Conservation (phyloP, 1,139 yeast species). For the Debaryomyces sp. region DNA sequence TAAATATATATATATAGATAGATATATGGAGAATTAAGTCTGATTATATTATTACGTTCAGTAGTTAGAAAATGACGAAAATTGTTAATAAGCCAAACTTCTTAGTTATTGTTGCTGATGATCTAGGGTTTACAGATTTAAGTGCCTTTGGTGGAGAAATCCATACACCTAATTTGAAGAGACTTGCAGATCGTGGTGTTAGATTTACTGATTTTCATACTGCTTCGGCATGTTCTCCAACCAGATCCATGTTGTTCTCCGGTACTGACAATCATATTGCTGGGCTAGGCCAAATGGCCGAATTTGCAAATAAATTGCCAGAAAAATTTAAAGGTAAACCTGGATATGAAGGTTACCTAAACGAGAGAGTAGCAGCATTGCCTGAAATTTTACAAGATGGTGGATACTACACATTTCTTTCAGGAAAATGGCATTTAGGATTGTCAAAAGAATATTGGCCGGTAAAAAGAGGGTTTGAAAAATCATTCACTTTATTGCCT, state of each 20-base stretch:
- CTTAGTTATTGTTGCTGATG: conserved; percentile 62
- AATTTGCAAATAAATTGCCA: conserved; percentile 41
- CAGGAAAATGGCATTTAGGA: conserved; percentile 67
- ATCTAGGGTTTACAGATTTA: conserved; percentile 62
- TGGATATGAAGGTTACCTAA: conserved; percentile 60
- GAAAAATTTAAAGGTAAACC: conserved; percentile 47
- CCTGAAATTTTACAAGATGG: conserved; percentile 57
- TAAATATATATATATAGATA: background rate
- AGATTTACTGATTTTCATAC: conserved; percentile 62
- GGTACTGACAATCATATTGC: conserved; percentile 67
- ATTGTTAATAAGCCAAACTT: conserved; percentile 40
- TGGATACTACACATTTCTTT: conserved; percentile 46
- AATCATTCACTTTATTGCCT: conserved; percentile 52
- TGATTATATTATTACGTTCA: background rate
- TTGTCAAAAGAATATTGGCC: conserved; percentile 54
- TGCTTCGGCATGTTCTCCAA: conserved; percentile 68
- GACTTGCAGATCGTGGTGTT: conserved; percentile 46
- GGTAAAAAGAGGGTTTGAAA: conserved; percentile 52
- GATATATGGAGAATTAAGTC: background rate
- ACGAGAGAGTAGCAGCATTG: conserved; percentile 53
- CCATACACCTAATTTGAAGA: conserved; percentile 53
- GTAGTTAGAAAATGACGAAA: background rate
- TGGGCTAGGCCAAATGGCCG: conserved; percentile 63
- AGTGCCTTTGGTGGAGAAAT: conserved; percentile 63
- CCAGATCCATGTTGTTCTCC: conserved; percentile 61